phyloP scores from a whole-genome alignment of 129 eudicot genomes.

The Flaveria linearis region DNA sequence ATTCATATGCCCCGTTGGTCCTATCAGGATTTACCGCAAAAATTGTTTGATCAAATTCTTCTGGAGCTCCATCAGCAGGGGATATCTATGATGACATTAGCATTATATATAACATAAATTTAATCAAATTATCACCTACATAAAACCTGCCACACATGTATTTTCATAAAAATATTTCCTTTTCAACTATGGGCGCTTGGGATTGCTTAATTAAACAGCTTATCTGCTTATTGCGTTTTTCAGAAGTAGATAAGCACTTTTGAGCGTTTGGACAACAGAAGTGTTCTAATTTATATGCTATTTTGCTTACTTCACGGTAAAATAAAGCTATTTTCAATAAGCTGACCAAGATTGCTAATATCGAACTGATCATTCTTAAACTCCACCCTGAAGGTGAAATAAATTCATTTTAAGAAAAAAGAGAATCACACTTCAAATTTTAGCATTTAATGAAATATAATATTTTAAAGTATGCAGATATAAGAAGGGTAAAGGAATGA shows the following conservation, averaged over 20 bases:
- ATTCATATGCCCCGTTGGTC: conserved; percentile 66
- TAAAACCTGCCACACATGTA: neutral
- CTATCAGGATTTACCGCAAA: conserved; percentile 60
- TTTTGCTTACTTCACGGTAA: too few species aligned
- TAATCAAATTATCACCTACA: neutral
- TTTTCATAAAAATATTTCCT: neutral
- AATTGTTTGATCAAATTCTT: conserved; percentile 94
- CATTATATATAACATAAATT: conserved; percentile 2
- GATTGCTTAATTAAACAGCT: too few species aligned
- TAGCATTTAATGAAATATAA: neutral
- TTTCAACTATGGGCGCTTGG: too few species aligned
- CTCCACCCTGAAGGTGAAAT: neutral
- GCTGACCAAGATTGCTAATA: too few species aligned
- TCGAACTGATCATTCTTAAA: neutral
- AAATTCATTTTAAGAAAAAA: neutral
- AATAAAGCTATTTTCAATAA: too few species aligned
- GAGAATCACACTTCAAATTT: neutral
- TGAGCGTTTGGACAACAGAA: too few species aligned
- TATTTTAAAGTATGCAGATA: neutral
- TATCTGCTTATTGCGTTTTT: too few species aligned
- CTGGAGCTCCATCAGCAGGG: conserved; percentile 94
- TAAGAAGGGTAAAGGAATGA: conserved; percentile 2
- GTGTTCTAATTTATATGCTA: too few species aligned
- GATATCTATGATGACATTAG: conserved; percentile 58
- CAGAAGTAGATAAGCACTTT: too few species aligned